A percentile compares a stretch with the other conserved stretches of the same genome.
phyloP scores from a whole-genome alignment of 2,329 filamentous ascomycete genomes.

The Ascomycota sp. region DNA sequence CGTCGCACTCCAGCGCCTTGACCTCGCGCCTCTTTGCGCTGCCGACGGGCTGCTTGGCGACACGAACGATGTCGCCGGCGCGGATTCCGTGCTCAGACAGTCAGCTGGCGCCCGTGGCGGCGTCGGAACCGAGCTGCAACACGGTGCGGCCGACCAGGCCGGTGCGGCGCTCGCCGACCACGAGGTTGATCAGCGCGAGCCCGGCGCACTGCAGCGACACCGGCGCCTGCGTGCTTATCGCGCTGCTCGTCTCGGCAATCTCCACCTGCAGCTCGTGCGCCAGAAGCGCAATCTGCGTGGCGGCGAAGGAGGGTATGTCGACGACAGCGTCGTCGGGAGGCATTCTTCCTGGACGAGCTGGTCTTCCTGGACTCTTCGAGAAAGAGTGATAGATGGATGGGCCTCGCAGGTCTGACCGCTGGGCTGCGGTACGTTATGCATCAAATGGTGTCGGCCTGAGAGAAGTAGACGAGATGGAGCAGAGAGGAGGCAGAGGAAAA shows the following conservation, averaged over 20 bases:
- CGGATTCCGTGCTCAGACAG: slow-evolving; percentile 59
- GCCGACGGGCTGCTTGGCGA: slow-evolving; percentile 55
- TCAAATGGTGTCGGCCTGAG: no score
- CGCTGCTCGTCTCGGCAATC: slow-evolving; percentile 44
- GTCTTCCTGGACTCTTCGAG: no score
- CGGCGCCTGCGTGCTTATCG: slow-evolving; percentile 49
- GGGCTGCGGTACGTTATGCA: no score
- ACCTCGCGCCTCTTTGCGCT: slow-evolving; percentile 54
- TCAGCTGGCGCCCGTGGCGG: slow-evolving; percentile 35
- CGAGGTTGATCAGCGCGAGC: slow-evolving; percentile 59
- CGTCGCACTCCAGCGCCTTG: slow-evolving; percentile 46
- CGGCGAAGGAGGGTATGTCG: slow-evolving; percentile 48
- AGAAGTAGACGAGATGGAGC: no score
- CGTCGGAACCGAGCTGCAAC: slow-evolving; percentile 56
- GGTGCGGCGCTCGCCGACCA: slow-evolving; percentile 57
- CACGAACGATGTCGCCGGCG: slow-evolving; percentile 56
- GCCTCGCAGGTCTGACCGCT: no score
- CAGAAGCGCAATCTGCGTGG: slow-evolving; percentile 50
- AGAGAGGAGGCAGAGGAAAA: no score
- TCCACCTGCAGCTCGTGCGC: slow-evolving; percentile 53
- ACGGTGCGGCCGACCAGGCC: slow-evolving; percentile 84
- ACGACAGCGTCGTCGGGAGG: slow-evolving; percentile 23
- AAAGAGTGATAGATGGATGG: no score
- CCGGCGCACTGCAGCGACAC: slow-evolving; percentile 52
- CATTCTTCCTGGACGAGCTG: no score